These are phyloP conservation scores for Penicillium concentricum DNA, from an alignment of 2,329 filamentous ascomycete species.

Conservation along the genomic window DNA sequence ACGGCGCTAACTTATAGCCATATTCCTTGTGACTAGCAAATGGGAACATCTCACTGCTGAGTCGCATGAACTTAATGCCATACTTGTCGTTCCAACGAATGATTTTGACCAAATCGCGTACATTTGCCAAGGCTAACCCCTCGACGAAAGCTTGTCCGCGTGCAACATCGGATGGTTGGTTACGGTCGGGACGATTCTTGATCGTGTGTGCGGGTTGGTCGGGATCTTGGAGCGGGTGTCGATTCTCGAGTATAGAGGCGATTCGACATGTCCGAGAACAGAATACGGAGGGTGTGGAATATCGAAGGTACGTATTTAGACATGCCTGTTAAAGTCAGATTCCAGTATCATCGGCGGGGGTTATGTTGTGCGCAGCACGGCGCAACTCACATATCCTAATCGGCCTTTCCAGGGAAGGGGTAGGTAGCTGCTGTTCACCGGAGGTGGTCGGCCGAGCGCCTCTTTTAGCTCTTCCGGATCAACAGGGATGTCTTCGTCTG, in stretches of 20 bases:
- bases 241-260: constrained; percentile 83
- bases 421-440: constrained; percentile 78
- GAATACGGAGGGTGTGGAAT: constrained; percentile 79
- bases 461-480: constrained; percentile 59
- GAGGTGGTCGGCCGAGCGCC: constrained; percentile 64
- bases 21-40: constrained; percentile 87
- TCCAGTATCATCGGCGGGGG: background rate
- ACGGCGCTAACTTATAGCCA: constrained; percentile 80
- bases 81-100: constrained; percentile 89
- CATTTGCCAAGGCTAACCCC: constrained; percentile 75
- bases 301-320: constrained; percentile 85
- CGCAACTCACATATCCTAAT: constrained; percentile 73
- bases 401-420: constrained; percentile 89
- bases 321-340: constrained; percentile 61
- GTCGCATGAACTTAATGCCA: constrained; percentile 84
- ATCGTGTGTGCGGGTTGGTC: constrained; percentile 74
- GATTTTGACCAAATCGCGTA: constrained; percentile 80
- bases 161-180: constrained; percentile 63
- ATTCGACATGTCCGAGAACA: constrained; percentile 90
- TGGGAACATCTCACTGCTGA: constrained; percentile 96
- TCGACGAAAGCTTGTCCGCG: constrained; percentile 74
- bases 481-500: constrained; percentile 51
- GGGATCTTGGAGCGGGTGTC: constrained; percentile 75
- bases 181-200: constrained; percentile 81
- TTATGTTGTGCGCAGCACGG: too few relatives aligned